phyloP scores from a whole-genome alignment of 139 green algal genomes.

The Volvox africanus region DNA sequence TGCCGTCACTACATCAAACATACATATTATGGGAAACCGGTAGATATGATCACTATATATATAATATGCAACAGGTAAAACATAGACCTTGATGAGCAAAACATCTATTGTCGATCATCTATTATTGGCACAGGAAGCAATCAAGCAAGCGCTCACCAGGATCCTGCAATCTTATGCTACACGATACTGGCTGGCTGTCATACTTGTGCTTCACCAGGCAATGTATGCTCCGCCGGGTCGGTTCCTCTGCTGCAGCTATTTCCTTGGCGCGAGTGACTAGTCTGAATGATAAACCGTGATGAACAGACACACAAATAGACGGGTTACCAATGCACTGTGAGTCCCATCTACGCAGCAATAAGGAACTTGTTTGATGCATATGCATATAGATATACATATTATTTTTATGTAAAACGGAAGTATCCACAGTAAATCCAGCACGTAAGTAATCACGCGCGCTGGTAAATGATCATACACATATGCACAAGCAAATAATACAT shows the following conservation, averaged over 20 bases:
- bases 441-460: no score
- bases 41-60: not conserved
- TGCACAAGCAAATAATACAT: not conserved
- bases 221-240: not conserved
- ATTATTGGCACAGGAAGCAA: not conserved
- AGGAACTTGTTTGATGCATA: no score
- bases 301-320: not conserved
- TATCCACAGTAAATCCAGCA: no score
- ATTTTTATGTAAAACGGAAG: no score
- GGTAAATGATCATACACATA: not conserved
- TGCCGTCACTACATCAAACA: not conserved
- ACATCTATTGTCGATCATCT: not conserved
- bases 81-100: not conserved
- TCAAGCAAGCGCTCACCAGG: not conserved
- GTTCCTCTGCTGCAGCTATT: not conserved
- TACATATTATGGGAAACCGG: no score
- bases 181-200: not conserved
- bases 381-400: no score
- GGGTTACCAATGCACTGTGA: not conserved
- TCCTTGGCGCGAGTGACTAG: not conserved
- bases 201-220: conserved; percentile 19
- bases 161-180: not conserved
- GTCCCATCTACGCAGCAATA: not conserved
- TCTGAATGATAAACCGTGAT: not conserved
- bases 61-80: not conserved